These are phyloP conservation scores for Colletotrichum somersetense DNA, from an alignment of 2,329 filamentous ascomycete species.

Conservation along the genomic window DNA sequence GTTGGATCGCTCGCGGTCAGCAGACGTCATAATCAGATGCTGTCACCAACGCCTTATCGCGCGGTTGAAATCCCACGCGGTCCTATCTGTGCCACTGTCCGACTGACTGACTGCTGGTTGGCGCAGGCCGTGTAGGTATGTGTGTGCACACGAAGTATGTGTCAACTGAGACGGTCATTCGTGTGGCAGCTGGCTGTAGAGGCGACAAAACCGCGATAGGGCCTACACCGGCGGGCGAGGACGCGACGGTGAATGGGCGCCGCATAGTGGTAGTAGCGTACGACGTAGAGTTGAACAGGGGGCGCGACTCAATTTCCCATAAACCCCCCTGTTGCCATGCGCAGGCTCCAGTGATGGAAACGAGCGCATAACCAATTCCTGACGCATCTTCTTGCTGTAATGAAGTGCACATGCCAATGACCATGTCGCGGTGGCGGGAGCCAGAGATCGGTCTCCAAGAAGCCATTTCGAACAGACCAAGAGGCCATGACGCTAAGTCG, in stretches of 20 bases:
- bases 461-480: background rate
- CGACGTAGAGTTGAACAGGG: background rate
- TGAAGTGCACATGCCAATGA: background rate
- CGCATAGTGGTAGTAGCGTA: too few relatives aligned
- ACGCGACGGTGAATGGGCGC: conserved; percentile 9
- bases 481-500: conserved; percentile 15
- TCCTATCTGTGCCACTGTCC: background rate
- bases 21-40: conserved; percentile 22
- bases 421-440: background rate
- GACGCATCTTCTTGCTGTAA: background rate
- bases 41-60: conserved; percentile 8
- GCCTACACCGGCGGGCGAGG: conserved; percentile 24
- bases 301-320: conserved; percentile 26
- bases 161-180: conserved; percentile 10
- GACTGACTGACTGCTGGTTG: background rate
- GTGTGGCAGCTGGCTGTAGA: background rate
- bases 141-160: background rate
- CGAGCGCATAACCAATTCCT: background rate
- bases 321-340: conserved; percentile 6
- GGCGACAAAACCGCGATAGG: conserved; percentile 24
- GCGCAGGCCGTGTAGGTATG: background rate
- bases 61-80: background rate
- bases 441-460: background rate
- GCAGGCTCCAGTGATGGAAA: conserved; percentile 19
- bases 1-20: background rate